Evolutionary conservation across 805 yeast species (phyloP), one percentile per base, ranked within the genome.

Genomic region (Candida nitratophila): DNA sequence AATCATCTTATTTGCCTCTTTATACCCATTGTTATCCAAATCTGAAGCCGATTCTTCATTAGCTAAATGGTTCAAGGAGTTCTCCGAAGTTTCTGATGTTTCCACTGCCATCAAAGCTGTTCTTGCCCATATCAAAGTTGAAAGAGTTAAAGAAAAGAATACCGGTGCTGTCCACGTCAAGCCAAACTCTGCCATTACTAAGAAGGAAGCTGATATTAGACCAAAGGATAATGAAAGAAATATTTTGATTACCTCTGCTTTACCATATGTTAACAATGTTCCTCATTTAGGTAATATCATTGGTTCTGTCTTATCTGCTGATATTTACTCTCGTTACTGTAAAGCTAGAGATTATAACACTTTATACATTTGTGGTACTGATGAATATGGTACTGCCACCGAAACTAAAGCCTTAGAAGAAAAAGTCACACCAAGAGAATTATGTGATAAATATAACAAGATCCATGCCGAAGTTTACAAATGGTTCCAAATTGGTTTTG

Each of bases 311-410:
- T 74, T 93, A 51, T 79, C 89, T 47, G 99, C 99, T 30, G 99
- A 93, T 69, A 86, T 91, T 50, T 93, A 77, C 66, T 76, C 97
- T 44, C 81, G 98, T 60, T 93, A 86, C 65, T 79, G 86, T 62
- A 90, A 89, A 65, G 81, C 83, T 55, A 81, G 96, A 71, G 86
- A 88, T 64, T 83, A 83, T 69, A 93, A 90, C 63, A 73, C 96
- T 19, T 69, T 93, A 51, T 93, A 71, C 59, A 68, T 93, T 45
- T 89, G 99, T 67, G 99, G 99, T 69, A 93, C 99, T 33, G 99
- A 93, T 63, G 99, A 93, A 69, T 93, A 93, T 63, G 99, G 99
- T 63, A 93, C 99, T 46, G 99, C 99, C 39, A 93, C 99, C 15
- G 99, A 93, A 66, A 93, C 99, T 26, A 93, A 91, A 68, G 99